These are phyloP conservation scores for Claviceps quebecensis DNA, from an alignment of 2,329 filamentous ascomycete species.

Conservation along the genomic window DNA sequence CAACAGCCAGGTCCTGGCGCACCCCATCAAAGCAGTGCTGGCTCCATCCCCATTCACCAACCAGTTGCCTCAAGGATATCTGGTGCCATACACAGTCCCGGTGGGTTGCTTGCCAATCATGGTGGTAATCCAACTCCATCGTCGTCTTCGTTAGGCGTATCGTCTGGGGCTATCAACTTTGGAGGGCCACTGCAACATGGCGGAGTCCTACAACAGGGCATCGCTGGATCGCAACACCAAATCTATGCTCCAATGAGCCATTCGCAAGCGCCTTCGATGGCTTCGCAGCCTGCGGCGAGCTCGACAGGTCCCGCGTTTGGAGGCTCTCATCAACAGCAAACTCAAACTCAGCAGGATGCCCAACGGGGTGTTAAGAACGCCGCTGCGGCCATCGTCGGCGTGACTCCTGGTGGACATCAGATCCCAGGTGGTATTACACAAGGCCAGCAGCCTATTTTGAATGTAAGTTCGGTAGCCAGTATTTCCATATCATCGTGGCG, in stretches of 20 bases:
- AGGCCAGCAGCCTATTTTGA: conserved; percentile 32
- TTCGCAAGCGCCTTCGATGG: conserved; percentile 33
- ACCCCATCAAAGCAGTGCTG: conserved; percentile 69
- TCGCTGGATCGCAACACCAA: conserved; percentile 34
- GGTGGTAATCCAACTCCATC: conserved; percentile 40
- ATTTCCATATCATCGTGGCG: background rate
- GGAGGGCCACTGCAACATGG: conserved; percentile 43
- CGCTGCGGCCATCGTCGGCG: conserved; percentile 33
- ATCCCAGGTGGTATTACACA: conserved; percentile 26
- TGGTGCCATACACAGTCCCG: conserved; percentile 80
- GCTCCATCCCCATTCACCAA: conserved; percentile 84
- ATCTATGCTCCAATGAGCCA: conserved; percentile 43
- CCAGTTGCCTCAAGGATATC: conserved; percentile 73
- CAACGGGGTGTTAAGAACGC: conserved; percentile 33
- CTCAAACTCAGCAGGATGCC: conserved; percentile 36
- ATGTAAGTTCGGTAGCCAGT: conserved; percentile 29
- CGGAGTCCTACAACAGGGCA: conserved; percentile 33
- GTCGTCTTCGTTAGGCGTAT: conserved; percentile 36
- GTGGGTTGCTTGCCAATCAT: conserved; percentile 69
- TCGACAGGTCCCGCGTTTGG: conserved; percentile 55
- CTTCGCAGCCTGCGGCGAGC: conserved; percentile 42
- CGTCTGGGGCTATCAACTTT: conserved; percentile 38
- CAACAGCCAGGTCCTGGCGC: conserved; percentile 38
- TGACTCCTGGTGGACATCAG: conserved; percentile 24
- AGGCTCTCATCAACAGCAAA: conserved; percentile 36